phyloP scores from a whole-genome alignment of 306 rosid species.

The Dryas drummondii region DNA sequence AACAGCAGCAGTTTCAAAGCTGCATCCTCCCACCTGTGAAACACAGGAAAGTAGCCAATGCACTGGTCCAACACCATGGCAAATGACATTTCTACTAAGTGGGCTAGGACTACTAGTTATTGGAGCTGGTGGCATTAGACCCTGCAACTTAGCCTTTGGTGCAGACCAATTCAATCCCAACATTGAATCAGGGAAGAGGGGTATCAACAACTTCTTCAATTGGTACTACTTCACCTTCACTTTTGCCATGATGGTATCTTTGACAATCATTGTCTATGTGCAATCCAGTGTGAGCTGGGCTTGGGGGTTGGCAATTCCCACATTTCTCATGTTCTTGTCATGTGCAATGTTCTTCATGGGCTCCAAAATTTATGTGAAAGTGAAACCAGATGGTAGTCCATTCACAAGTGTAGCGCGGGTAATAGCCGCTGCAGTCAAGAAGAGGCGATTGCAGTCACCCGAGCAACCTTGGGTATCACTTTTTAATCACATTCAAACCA shows the following conservation, averaged over 20 bases:
- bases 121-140: constrained; percentile 86
- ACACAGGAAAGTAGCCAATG: constrained; percentile 38
- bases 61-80: constrained; percentile 64
- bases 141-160: constrained; percentile 87
- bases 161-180: constrained; percentile 90
- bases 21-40: constrained; percentile 76
- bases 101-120: constrained; percentile 58
- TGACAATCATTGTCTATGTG: constrained; percentile 72
- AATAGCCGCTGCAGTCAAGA: constrained; percentile 53
- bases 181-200: constrained; percentile 74
- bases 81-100: constrained; percentile 49
- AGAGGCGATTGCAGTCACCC: constrained; percentile 48
- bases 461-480: constrained; percentile 55
- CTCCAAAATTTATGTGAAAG: constrained; percentile 62
- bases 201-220: constrained; percentile 82
- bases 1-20: constrained; percentile 60
- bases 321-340: constrained; percentile 68
- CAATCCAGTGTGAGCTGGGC: constrained; percentile 86
- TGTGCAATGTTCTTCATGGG: constrained; percentile 63
- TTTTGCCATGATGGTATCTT: constrained; percentile 69
- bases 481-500: constrained; percentile 47
- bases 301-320: constrained; percentile 72
- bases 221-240: constrained; percentile 88
- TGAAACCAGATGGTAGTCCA: constrained; percentile 79
- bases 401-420: constrained; percentile 64